phyloP scores from a whole-genome alignment of 2,329 filamentous ascomycete species.

The Talaromyces sp. region DNA sequence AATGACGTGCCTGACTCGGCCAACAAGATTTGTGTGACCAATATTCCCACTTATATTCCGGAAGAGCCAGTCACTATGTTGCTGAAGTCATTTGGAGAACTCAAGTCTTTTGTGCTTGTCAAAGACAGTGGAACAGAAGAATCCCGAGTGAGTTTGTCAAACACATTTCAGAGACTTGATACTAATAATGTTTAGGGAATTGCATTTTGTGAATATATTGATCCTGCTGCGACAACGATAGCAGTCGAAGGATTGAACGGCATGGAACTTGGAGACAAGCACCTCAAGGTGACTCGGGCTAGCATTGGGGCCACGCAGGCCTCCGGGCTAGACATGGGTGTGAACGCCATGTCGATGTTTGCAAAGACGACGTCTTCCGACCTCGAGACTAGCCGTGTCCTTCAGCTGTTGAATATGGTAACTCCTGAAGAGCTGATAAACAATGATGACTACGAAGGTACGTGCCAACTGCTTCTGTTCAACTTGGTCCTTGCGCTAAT shows the following conservation, averaged over 20 bases:
- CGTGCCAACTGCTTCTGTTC: slow-evolving; percentile 14
- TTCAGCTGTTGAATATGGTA: slow-evolving; percentile 97
- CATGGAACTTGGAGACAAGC: slow-evolving; percentile 85
- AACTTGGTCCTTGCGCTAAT: not conserved
- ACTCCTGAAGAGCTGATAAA: slow-evolving; percentile 92
- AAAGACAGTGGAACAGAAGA: slow-evolving; percentile 82
- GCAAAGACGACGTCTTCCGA: slow-evolving; percentile 80
- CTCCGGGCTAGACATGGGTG: slow-evolving; percentile 84
- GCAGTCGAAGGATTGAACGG: slow-evolving; percentile 87
- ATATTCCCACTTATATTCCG: slow-evolving; percentile 78
- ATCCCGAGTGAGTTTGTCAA: slow-evolving; percentile 64
- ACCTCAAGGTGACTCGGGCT: slow-evolving; percentile 78
- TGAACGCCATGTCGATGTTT: slow-evolving; percentile 96
- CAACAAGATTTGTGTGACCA: slow-evolving; percentile 90
- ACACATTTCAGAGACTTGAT: not conserved
- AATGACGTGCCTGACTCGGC: slow-evolving; percentile 82
- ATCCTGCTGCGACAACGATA: slow-evolving; percentile 67
- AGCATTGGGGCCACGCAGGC: slow-evolving; percentile 94
- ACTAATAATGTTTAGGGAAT: slow-evolving; percentile 59
- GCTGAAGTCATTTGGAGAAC: slow-evolving; percentile 80
- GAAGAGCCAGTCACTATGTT: slow-evolving; percentile 92
- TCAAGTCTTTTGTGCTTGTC: slow-evolving; percentile 86
- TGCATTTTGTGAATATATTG: slow-evolving; percentile 91
- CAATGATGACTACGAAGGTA: slow-evolving; percentile 91
- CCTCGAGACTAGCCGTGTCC: slow-evolving; percentile 71